Evolutionary conservation across 495 filamentous ascomycete genomes (phyloP), one percentile per base, ranked within the genome.

Genomic region (Aspergillus ostianus): DNA sequence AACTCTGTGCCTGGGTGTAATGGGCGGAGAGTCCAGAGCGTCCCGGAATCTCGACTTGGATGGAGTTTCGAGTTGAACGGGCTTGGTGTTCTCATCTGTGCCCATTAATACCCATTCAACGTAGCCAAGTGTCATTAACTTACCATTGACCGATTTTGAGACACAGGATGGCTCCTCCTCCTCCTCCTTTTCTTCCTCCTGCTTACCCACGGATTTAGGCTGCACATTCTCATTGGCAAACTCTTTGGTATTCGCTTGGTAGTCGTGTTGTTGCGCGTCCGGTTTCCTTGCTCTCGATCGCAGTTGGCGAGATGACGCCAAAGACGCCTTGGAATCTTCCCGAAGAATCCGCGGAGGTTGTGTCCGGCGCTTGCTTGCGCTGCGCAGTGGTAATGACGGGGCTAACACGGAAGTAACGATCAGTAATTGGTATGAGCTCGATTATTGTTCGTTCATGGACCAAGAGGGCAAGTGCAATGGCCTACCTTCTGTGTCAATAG

Each of bases 1-100:
- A 0, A 90, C 83, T 46, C 88, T 82, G 68, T 90, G 90, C 47
- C 84, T 82, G 0, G 90, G 90, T 0, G 90, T 93, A 53, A 85
- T 69, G 8, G 86, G 85, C 7, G 83, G 76, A 44, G 81, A 81
- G 57, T 87, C 83, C 21, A 89, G 66, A 9, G 82, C 83, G 72
- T 91, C 85, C 60, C 84, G 79, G 64, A 85, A 87, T 62, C 89
- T 78, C 19, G 85, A 82, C 12, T 90, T 91, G 57, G 84, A 78
- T 2, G 90, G 89, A 7, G 77, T 80, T 53, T 73, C 77, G 60
- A 78, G 68, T 53, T 76, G 75, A 44, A 65, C 45, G 3, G 67
- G 70, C n/a, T 64, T 59, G 8, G 70, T 56, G 32, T 73, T 76
- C 58, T 75, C 66, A 55, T 75, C 68, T 69, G 55, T 47, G 21